These are phyloP conservation scores for Sporothrix curviconia DNA, from an alignment of 2,329 filamentous ascomycete species.

Conservation along the genomic window DNA sequence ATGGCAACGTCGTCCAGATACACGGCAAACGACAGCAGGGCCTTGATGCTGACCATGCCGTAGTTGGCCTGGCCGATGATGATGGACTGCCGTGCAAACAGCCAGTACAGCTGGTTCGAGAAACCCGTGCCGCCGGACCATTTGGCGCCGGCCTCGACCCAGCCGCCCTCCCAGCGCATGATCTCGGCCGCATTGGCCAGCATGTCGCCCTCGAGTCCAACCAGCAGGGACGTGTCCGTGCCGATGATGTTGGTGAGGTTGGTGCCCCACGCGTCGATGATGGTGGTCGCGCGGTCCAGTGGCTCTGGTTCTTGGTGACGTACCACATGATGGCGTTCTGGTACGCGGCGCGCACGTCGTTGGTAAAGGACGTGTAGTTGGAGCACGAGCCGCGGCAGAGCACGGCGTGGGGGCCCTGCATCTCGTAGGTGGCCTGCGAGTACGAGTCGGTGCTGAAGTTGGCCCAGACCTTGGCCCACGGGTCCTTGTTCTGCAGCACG, in stretches of 20 bases:
- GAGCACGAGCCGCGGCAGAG: neutral
- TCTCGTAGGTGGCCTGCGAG: neutral
- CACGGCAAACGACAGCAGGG: conserved; percentile 33
- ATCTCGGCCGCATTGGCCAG: conserved; percentile 38
- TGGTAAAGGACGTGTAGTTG: neutral
- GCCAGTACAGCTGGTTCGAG: conserved; percentile 35
- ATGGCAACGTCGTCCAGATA: conserved; percentile 35
- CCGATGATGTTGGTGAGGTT: neutral
- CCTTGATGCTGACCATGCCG: conserved; percentile 35
- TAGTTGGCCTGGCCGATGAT: conserved; percentile 38
- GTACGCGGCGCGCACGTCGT: neutral
- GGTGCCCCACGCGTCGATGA: neutral
- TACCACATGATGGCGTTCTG: conserved; percentile 1
- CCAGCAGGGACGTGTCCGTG: conserved; percentile 2
- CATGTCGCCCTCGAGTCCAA: conserved; percentile 34
- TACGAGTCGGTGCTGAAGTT: neutral
- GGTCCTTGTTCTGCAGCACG: conserved; percentile 19
- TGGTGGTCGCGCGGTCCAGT: neutral
- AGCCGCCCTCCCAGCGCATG: conserved; percentile 37
- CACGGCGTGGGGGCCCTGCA: neutral
- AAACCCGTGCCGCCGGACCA: conserved; percentile 32
- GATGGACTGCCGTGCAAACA: conserved; percentile 33
- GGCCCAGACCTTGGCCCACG: conserved; percentile 16
- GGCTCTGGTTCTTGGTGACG: conserved; percentile 1
- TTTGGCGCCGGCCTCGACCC: conserved; percentile 31